phyloP scores from a whole-genome alignment of 2,329 filamentous ascomycete genomes.

The Hypoxylon sp. region DNA sequence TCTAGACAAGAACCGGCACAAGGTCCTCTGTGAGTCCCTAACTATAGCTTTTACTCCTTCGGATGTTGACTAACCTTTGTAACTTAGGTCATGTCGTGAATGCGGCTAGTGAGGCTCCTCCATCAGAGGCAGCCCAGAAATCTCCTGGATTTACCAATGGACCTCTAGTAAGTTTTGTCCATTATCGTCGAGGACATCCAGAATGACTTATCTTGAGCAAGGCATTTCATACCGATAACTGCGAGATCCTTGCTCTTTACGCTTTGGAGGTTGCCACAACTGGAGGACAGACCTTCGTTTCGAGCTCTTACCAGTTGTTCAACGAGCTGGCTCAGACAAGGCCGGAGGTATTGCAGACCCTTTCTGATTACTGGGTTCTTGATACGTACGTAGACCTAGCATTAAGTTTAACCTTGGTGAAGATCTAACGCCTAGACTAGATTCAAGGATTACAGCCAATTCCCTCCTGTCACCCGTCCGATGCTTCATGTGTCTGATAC shows the following conservation, averaged over 20 bases:
- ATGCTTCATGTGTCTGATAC: constrained; percentile 31
- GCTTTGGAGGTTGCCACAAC: constrained; percentile 30
- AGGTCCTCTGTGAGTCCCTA: constrained; percentile 22
- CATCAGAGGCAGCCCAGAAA: constrained; percentile 19
- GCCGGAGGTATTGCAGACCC: constrained; percentile 33
- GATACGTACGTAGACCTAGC: constrained; percentile 27
- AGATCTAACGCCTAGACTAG: not conserved
- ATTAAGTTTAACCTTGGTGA: not conserved
- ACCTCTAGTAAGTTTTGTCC: constrained; percentile 20
- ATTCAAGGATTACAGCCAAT: constrained; percentile 30
- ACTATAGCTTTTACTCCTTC: not conserved
- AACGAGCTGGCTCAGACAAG: constrained; percentile 28
- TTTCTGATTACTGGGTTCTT: constrained; percentile 31
- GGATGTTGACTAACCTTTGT: not conserved
- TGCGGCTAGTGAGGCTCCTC: constrained; percentile 6
- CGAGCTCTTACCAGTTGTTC: constrained; percentile 33
- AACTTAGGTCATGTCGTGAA: constrained; percentile 23
- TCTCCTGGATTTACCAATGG: constrained; percentile 28
- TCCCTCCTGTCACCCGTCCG: constrained; percentile 26
- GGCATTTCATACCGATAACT: constrained; percentile 39
- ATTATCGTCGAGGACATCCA: not conserved
- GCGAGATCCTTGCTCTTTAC: constrained; percentile 34
- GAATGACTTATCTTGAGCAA: not conserved
- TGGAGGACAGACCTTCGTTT: constrained; percentile 29
- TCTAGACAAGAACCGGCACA: constrained; percentile 16